Evolutionary conservation across 306 rosid genomes (phyloP).

Genomic region (Fragaria nilgerrensis): DNA sequence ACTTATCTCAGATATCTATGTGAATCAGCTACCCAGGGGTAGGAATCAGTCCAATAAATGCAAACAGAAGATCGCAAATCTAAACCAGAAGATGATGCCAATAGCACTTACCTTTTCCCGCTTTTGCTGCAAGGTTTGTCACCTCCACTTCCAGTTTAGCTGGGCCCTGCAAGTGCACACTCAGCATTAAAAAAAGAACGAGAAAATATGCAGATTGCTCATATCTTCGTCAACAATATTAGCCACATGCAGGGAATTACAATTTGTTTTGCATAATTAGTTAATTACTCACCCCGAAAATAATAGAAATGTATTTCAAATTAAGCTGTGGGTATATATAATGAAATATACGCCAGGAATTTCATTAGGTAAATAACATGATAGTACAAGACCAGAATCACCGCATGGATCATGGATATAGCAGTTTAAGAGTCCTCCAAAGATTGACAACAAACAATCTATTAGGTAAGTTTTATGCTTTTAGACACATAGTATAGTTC

Average conservation of each 20-base stretch:
- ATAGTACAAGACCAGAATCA: background rate
- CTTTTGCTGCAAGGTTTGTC: constrained; percentile 93
- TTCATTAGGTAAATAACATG: background rate
- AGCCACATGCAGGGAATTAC: background rate
- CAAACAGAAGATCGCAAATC: background rate
- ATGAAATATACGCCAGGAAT: background rate
- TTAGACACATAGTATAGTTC: background rate
- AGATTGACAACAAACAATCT: background rate
- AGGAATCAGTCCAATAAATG: constrained; percentile 11
- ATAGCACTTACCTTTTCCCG: constrained; percentile 77
- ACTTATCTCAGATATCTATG: background rate
- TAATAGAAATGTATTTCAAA: background rate
- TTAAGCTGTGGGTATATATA: background rate
- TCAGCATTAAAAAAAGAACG: constrained; percentile 4
- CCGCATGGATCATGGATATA: background rate
- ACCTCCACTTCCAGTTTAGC: constrained; percentile 95
- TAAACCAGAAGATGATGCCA: constrained; percentile 9
- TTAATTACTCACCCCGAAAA: background rate
- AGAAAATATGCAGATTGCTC: background rate
- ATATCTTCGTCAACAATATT: background rate
- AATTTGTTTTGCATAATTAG: background rate
- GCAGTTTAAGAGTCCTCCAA: background rate
- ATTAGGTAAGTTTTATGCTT: background rate
- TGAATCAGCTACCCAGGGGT: constrained; percentile 1
- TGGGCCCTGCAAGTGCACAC: constrained; percentile 54